Evolutionary conservation across 2,329 filamentous ascomycete species (phyloP), one percentile per base, ranked within the genome.

Genomic region (Sarocladium oryzae): DNA sequence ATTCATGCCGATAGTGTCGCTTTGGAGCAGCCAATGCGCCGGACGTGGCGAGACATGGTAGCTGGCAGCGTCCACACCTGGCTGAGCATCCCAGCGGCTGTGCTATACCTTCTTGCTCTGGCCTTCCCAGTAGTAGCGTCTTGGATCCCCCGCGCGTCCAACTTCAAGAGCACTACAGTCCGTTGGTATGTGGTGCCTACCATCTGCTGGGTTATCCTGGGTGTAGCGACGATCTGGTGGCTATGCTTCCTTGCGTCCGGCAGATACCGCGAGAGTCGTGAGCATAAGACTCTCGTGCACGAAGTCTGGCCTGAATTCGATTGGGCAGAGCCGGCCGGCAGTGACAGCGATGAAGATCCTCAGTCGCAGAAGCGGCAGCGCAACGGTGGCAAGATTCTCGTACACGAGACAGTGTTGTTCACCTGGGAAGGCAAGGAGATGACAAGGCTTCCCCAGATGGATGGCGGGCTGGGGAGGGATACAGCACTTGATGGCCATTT

Each of bases 221-320:
- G 20, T 15, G 3, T 43, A 15, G 40, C 40, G 24, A 7, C 40
- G 13, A 3, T 43, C 40, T 43, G 40, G 40, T 43, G 40, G 40
- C 4, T 43, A 15, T 20, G 40, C 3, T 43, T 43, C 23, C 11
- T 43, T 4, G 40, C n/a, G 10, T 20, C 23, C 8, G 40, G 4
- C n/a, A 4, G 23, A n/a, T 28, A 43, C n/a, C 40, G 40, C 23
- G 21, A 43, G 40, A 20, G 23, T 28, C 40, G 40, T 8, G 7
- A 43, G 21, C 40, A 43, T 11, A 28, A 43, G n/a, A 43, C 11
- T 5, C 23, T 43, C 5, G 23, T 26, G 4, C 40, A 43, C 40
- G 40, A 43, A 18, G 40, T 43, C 9, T 43, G 40, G 40, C 40
- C 40, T n/a, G 23, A 43, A 23, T 43, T 43, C 40, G 40, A 43